phyloP scores from a whole-genome alignment of 176 grass and related monocot genomes.

The Phoenix dactylifera region DNA sequence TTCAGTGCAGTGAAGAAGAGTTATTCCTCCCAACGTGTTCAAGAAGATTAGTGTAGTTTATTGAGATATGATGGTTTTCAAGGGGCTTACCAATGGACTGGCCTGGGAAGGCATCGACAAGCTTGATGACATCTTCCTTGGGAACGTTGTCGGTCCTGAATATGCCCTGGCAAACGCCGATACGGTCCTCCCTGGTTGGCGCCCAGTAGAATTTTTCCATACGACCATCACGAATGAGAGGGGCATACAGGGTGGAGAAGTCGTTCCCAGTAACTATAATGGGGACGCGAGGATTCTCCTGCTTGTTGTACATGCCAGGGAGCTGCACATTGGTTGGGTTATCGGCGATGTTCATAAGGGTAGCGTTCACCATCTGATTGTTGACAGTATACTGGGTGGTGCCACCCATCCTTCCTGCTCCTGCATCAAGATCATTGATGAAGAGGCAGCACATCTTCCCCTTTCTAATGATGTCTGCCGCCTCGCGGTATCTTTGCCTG shows the following conservation, averaged over 20 bases:
- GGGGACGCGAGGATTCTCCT: constrained; percentile 84
- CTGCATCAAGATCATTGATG: constrained; percentile 97
- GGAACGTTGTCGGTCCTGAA: constrained; percentile 55
- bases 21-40: too few relatives aligned
- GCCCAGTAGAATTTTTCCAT: constrained; percentile 99
- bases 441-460: constrained; percentile 95
- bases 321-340: constrained; percentile 97
- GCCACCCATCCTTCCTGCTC: constrained; percentile 75
- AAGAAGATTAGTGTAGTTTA: too few relatives aligned
- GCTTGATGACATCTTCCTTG: constrained; percentile 32
- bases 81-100: constrained; percentile 64
- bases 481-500: constrained; percentile 88
- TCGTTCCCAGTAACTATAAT: constrained; percentile 95
- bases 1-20: too few relatives aligned
- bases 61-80: too few relatives aligned
- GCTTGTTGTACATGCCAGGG: constrained; percentile 93
- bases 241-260: constrained; percentile 92
- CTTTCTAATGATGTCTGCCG: constrained; percentile 79
- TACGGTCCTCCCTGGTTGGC: constrained; percentile 73
- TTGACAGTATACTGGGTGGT: constrained; percentile 98
- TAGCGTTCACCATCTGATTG: constrained; percentile 99
- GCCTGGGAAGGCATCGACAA: constrained; percentile 78
- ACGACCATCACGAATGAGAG: constrained; percentile 83
- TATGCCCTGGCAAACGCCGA: constrained; percentile 63
- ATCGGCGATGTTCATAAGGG: constrained; percentile 97